Evolutionary conservation across 352 stramenopile species (phyloP), one percentile per base, ranked within the genome.

Genomic region (Halophytophthora polymorphica): DNA sequence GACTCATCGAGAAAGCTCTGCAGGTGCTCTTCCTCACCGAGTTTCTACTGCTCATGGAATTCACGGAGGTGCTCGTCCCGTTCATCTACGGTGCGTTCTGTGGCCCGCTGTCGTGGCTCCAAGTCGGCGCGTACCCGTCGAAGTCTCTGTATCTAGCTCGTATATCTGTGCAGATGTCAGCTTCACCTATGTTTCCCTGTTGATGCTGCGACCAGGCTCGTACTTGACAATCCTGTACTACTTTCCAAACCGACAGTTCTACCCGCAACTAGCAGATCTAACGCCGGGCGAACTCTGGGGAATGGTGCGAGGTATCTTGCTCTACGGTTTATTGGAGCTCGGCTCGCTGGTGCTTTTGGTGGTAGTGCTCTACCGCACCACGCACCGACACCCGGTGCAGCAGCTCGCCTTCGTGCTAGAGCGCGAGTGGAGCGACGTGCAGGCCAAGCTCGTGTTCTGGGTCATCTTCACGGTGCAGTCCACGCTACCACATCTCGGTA

Each of bases 1-100:
- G 37, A 5, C 5, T 66, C 13, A 39, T 67, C 2, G 53, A 52
- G 13, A 56, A 64, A 12, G 31, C 53, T 0, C 37, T 64, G 0
- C 49, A 61, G 41, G 29, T 77, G 17, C 55, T 78, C 2, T 64
- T 75, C 25, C 25, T 77, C 15, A 69, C 59, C 2, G 71, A 78
- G 45, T 78, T 70, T 15, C 34, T 78, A 35, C 45, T 78, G 21
- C 58, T 78, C 2, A 53, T 68, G 15, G 71, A 82, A 48, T 72
- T 68, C 29, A 64, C 56, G 0, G 68, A 76, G 38, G 59, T 74
- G 15, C 19, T 69, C 29, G 51, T 74, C 34, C 59, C 68, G 2
- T 7, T 29, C 22, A 45, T 17, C 29, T 34, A 34, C 29, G 12
- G 29, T 34, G 29, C 29, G 29, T 34, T 12, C n/a, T n/a, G n/a